Evolutionary conservation across 208 protist species (phyloP), one percentile per base, ranked within the genome.

Genomic region (Wallacemonas sp.): DNA sequence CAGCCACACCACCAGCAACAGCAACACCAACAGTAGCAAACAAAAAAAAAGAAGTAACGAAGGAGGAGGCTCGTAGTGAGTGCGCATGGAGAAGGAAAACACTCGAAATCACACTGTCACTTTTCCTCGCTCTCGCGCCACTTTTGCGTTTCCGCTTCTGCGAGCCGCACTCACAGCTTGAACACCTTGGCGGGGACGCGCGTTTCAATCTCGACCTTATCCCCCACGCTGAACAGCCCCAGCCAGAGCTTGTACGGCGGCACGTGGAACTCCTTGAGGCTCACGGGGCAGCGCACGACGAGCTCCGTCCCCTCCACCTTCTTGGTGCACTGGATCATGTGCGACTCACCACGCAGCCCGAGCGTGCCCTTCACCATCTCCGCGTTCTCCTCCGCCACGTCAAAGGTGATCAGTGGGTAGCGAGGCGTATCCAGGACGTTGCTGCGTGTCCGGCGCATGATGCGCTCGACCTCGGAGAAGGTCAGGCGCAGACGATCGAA

Each of bases 171-270:
- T 54, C 74, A 89, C 34, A 87, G 61, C 54, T 81, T 76, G 33
- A 95, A 54, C 12, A 72, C 63, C 46, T 81, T 85, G 1, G 73
- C 44, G 0, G 90, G 88, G 19, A 96, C 65, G 14, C 84, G 80
- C n/a, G 87, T 93, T 71, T 93, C 86, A 48, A 96, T 86, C 65
- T 85, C 76, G 12, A 96, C 86, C 23, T 68, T 76, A 33, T 85
- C 82, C 4, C 74, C 82, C 44, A 91, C 77, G 5, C 74, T 80
- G 39, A 96, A 92, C 0, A 96, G 65, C 11, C 88, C 88, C 49
- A 91, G 58, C 73, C 83, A 85, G 30, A 87, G 52, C 17, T 75
- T 77, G 52, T 73, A 93, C 6, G 65, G 76, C 24, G 78, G 74
- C 17, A 94, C 68, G 32, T 84, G 63, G 61, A 88, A 92, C 60